Conservation (phyloP, 768 basidiomycete species). For the Podaxis sp. region DNA sequence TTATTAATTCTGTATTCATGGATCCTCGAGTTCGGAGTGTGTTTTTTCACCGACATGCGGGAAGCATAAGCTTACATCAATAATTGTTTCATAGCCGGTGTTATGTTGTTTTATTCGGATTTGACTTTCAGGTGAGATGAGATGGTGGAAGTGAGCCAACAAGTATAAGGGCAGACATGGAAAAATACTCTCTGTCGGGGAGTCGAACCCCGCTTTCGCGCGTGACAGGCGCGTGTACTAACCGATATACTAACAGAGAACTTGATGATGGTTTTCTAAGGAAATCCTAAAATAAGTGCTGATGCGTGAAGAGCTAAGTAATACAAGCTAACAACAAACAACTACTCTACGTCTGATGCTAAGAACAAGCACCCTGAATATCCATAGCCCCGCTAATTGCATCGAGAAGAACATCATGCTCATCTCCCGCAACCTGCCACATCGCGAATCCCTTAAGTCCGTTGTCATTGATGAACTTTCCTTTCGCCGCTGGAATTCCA, state of each 20-base stretch:
- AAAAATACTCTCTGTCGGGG: slow-evolving; percentile 19
- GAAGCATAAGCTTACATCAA: too few species aligned
- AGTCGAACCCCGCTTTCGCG: slow-evolving; percentile 24
- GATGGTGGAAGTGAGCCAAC: too few species aligned
- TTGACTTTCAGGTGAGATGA: too few species aligned
- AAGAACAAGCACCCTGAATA: slow-evolving; percentile 24
- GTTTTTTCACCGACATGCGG: too few species aligned
- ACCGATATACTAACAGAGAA: slow-evolving; percentile 17
- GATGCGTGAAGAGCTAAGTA: not conserved
- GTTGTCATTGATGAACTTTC: slow-evolving; percentile 52
- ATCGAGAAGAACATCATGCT: slow-evolving; percentile 53
- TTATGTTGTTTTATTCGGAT: too few species aligned
- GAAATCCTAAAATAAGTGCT: too few species aligned
- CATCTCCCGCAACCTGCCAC: slow-evolving; percentile 68
- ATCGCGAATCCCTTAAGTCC: slow-evolving; percentile 63
- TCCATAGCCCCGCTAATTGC: slow-evolving; percentile 47
- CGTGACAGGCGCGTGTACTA: slow-evolving; percentile 17
- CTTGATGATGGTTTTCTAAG: too few species aligned
- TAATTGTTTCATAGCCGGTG: too few species aligned
- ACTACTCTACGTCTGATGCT: not conserved
- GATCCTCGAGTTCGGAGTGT: too few species aligned
- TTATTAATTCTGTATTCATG: too few species aligned
- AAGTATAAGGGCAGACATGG: too few species aligned
- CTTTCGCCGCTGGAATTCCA: slow-evolving; percentile 48
- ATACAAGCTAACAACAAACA: not conserved